Percentiles rank a stretch among this genome's conserved stretches.
These are phyloP conservation scores for Curvularia hawaiiensis DNA, from an alignment of 2,329 filamentous ascomycete genomes.

Conservation along the genomic window DNA sequence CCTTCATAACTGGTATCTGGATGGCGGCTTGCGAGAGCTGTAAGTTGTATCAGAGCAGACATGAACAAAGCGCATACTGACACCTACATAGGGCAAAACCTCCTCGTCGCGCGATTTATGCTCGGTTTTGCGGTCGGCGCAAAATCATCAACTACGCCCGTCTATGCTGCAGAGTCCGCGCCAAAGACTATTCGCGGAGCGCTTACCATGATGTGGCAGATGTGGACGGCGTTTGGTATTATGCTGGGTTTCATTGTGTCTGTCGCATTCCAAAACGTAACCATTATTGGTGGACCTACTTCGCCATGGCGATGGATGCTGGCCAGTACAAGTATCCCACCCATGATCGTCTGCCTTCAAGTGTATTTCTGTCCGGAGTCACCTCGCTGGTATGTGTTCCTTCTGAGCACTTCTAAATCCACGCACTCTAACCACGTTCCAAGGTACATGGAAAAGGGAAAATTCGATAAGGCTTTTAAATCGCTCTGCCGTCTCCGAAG, in stretches of 20 bases:
- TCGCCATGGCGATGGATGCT: constrained; percentile 44
- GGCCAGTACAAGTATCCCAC: constrained; percentile 39
- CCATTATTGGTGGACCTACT: constrained; percentile 26
- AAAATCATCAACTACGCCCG: constrained; percentile 50
- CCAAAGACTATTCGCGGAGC: constrained; percentile 57
- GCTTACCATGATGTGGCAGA: constrained; percentile 60
- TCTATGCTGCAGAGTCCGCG: constrained; percentile 56
- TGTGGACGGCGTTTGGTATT: constrained; percentile 47
- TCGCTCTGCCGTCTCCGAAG: constrained; percentile 59
- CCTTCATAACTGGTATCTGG: constrained; percentile 41
- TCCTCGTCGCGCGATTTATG: constrained; percentile 40
- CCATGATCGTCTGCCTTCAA: constrained; percentile 37
- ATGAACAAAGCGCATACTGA: not conserved
- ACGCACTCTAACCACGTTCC: not conserved
- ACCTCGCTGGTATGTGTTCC: constrained; percentile 31
- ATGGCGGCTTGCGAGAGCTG: constrained; percentile 40
- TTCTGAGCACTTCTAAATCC: not conserved
- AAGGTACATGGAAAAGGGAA: constrained; percentile 44
- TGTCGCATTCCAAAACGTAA: constrained; percentile 36
- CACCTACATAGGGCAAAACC: constrained; percentile 25
- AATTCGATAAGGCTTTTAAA: constrained; percentile 39
- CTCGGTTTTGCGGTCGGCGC: constrained; percentile 42
- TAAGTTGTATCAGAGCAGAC: not conserved
- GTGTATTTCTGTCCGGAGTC: constrained; percentile 41
- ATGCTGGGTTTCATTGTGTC: constrained; percentile 42